phyloP scores from a whole-genome alignment of 306 rosid species.

The Arachis hypogaea region DNA sequence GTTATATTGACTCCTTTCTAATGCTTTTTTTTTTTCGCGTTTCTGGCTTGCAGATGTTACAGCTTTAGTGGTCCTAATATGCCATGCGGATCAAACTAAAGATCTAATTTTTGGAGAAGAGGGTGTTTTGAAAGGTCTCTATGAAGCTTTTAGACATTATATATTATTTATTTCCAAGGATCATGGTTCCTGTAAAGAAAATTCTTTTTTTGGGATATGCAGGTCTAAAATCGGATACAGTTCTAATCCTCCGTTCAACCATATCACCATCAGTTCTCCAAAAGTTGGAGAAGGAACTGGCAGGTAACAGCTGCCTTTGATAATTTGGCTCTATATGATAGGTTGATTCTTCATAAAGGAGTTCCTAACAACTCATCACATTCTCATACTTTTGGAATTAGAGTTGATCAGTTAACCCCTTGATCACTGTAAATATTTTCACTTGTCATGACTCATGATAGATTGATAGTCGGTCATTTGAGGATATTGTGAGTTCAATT shows the following conservation, averaged over 20 bases:
- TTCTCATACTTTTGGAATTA: not conserved
- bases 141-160: conserved; percentile 36
- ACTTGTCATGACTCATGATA: not conserved
- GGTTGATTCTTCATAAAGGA: conserved; percentile 37
- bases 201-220: conserved; percentile 41
- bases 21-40: not conserved
- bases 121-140: conserved; percentile 58
- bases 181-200: conserved; percentile 36
- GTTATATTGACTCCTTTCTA: not conserved
- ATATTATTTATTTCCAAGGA: conserved; percentile 30
- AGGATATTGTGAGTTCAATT: not conserved
- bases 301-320: conserved; percentile 55
- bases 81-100: conserved; percentile 54
- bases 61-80: conserved; percentile 65
- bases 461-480: conserved; percentile 9
- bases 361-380: conserved; percentile 12
- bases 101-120: conserved; percentile 57
- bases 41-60: conserved; percentile 61
- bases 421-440: conserved; percentile 15
- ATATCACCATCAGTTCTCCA: conserved; percentile 50
- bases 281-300: conserved; percentile 55
- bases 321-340: conserved; percentile 31
- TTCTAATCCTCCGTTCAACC: conserved; percentile 63
- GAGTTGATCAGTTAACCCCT: not conserved
- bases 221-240: conserved; percentile 71